Conservation (phyloP, 306 rosid genomes). For the Styphnolobium japonicum region DNA sequence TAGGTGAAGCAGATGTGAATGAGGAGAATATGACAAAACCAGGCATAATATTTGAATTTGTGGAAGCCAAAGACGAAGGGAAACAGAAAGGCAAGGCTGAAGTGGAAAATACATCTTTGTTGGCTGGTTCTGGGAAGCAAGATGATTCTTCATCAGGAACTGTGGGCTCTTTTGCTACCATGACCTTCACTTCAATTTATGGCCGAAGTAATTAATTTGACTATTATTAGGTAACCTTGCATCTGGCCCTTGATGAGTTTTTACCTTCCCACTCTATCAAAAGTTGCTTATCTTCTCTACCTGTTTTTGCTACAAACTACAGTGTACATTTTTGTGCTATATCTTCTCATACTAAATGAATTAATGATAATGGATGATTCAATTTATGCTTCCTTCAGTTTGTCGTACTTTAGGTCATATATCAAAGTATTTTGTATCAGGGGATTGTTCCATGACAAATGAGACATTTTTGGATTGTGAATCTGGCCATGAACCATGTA, state of each 20-base stretch:
- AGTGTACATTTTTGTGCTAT: background rate
- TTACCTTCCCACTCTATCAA: background rate
- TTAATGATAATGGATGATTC: background rate
- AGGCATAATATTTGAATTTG: constrained; percentile 60
- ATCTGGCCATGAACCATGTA: background rate
- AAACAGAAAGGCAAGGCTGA: constrained; percentile 25
- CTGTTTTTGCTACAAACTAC: background rate
- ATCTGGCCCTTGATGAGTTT: background rate
- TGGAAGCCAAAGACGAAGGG: constrained; percentile 21
- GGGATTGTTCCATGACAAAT: too few relatives aligned
- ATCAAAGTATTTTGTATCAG: background rate
- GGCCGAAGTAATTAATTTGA: constrained; percentile 29
- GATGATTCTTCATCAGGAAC: constrained; percentile 39
- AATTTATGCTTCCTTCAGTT: background rate
- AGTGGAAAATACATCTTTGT: constrained; percentile 29
- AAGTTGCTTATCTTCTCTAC: background rate
- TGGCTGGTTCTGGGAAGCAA: constrained; percentile 33
- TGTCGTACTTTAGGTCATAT: background rate
- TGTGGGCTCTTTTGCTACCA: constrained; percentile 47
- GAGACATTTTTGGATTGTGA: too few relatives aligned
- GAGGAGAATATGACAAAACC: constrained; percentile 56
- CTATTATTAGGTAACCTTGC: background rate
- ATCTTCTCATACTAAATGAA: background rate
- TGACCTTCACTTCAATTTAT: constrained; percentile 48
- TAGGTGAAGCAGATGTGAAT: constrained; percentile 48